These are phyloP conservation scores for Phlyctochytrium arcticum DNA, from an alignment of 192 early-diverging fungal species.

Conservation along the genomic window DNA sequence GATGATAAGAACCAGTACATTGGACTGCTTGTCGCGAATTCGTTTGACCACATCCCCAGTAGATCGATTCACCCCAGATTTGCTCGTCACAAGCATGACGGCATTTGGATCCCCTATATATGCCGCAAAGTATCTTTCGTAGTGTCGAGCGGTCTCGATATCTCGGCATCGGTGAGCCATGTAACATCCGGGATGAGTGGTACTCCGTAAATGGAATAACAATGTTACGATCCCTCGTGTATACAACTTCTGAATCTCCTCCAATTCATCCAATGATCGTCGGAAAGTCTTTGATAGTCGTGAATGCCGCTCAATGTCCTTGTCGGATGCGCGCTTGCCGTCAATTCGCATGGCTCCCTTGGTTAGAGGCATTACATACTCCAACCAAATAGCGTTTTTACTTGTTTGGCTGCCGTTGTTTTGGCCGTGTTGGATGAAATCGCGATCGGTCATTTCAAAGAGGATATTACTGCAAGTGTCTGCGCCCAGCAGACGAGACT, in stretches of 20 bases:
- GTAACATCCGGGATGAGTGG: background rate
- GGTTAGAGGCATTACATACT: background rate
- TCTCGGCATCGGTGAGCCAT: background rate
- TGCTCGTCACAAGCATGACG: background rate
- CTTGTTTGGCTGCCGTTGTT: background rate
- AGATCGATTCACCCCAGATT: background rate
- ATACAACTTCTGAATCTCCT: background rate
- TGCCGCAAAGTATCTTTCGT: background rate
- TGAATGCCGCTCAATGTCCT: background rate
- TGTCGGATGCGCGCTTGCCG: background rate
- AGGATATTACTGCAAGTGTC: no score
- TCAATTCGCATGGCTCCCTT: background rate
- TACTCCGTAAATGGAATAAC: background rate
- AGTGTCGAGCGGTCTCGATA: background rate
- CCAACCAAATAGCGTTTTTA: background rate
- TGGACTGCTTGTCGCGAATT: background rate
- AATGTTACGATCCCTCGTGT: background rate
- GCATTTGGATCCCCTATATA: background rate
- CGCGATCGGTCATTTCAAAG: background rate
- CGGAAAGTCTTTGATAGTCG: background rate
- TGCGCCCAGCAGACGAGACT: no score
- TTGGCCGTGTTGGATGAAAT: background rate
- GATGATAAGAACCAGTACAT: background rate
- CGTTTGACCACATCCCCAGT: background rate
- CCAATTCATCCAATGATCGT: background rate